Conservation (phyloP, 176 grass and related monocot species). For the Microstegium vimineum region DNA sequence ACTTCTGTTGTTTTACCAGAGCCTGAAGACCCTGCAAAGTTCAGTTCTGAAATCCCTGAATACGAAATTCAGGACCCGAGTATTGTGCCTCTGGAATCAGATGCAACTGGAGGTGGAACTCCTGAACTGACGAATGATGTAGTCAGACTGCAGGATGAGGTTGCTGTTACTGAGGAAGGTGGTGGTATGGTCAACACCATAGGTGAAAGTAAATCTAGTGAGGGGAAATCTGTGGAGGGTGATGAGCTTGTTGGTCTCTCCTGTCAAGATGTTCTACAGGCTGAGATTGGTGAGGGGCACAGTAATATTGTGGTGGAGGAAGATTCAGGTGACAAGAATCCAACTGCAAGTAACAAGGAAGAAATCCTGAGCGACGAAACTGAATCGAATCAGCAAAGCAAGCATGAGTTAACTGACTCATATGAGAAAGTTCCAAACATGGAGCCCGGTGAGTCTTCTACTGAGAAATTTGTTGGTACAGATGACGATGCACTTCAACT, state of each 20-base stretch:
- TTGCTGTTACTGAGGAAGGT: neutral
- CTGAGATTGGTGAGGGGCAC: neutral
- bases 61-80: neutral
- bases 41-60: slow-evolving; percentile 11
- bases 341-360: neutral
- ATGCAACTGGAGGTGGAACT: too few species aligned
- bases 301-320: neutral
- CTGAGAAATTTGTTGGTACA: neutral
- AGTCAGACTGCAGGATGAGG: too few species aligned
- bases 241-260: slow-evolving; percentile 2
- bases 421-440: neutral
- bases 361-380: neutral
- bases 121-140: too few species aligned
- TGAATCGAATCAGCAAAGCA: slow-evolving; percentile 1
- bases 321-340: neutral
- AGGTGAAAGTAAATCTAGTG: neutral
- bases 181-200: neutral
- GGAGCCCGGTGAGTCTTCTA: neutral
- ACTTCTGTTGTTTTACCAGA: neutral
- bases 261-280: slow-evolving; percentile 7
- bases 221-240: neutral
- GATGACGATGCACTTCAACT: neutral
- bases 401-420: slow-evolving; percentile 6
- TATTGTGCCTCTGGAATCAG: too few species aligned
- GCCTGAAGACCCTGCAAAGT: slow-evolving; percentile 8